Evolutionary conservation across 1,139 yeast species (phyloP), one percentile per base, ranked within the genome.

Genomic region (Eremothecium cymbalariae): DNA sequence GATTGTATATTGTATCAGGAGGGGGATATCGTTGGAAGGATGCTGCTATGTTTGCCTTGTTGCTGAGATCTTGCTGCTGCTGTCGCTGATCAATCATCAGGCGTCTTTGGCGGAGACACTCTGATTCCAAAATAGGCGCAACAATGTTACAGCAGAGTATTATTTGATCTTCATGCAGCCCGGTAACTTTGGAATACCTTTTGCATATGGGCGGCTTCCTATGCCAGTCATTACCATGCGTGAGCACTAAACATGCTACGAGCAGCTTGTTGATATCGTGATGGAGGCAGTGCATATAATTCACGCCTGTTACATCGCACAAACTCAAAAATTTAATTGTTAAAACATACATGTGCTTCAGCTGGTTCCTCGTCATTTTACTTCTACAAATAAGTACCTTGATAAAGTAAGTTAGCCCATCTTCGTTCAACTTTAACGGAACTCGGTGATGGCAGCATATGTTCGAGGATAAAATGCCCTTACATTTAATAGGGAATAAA

Each of bases 271-370:
- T 40, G 16, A 49, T 27, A 36, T 47, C 42, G 27, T 41, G 39
- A 17, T 44, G 41, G 17, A 50, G 32, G 28, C 33, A 42, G 23
- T 33, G 34, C 50, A 52, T 44, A 28, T 47, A 50, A 19, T 51
- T 45, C 6, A 35, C 30, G 13, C 44, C 47, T 18, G 27, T 18
- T 14, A 22, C 30, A 20, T 37, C 34, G 8, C 32, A 30, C 31
- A 50, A 44, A 32, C 47, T 45, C 18, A 49, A 32, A 33, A 52
- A 51, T 33, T 50, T 51, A 19, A 48, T 37, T 4, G 44, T 31
- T 25, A 51, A 43, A 28, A 51, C 47, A 33, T 55, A 50, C 4
- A 47, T 42, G 18, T 41, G 45, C 28, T 51, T 50, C 29, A 51
- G 50, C 26, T 50, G 54, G 11, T 35, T 23, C 20, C 36, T 32